phyloP scores from a whole-genome alignment of 2,329 filamentous ascomycete genomes.

The Trichoderma semiorbis region DNA sequence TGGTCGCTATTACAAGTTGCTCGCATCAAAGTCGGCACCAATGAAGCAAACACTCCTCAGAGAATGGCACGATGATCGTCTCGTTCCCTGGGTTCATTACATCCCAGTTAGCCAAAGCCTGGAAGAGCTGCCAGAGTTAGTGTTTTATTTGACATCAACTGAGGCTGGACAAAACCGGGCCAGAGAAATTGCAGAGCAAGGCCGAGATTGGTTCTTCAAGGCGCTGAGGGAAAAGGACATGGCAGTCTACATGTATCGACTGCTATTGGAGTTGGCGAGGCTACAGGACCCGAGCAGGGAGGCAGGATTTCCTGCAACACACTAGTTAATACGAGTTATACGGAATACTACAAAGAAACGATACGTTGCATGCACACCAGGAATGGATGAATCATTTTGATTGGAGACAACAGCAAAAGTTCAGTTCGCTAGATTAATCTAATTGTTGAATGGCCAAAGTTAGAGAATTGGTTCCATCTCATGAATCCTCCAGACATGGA shows the following conservation, averaged over 20 bases:
- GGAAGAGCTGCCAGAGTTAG: slow-evolving; percentile 50
- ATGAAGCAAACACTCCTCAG: slow-evolving; percentile 51
- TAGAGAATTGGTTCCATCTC: not conserved
- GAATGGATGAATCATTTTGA: not conserved
- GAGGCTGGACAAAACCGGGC: slow-evolving; percentile 47
- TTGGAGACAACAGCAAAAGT: not conserved
- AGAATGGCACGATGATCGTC: slow-evolving; percentile 57
- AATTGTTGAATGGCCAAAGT: not conserved
- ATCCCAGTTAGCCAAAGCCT: slow-evolving; percentile 49
- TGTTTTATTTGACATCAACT: slow-evolving; percentile 44
- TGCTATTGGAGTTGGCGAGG: slow-evolving; percentile 55
- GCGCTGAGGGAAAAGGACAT: slow-evolving; percentile 57
- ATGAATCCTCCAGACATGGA: not conserved
- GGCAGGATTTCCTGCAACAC: not conserved
- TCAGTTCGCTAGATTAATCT: not conserved
- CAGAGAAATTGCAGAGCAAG: slow-evolving; percentile 49
- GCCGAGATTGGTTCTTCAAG: slow-evolving; percentile 52
- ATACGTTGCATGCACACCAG: not conserved
- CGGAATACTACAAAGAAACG: not conserved
- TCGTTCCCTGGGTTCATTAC: slow-evolving; percentile 56
- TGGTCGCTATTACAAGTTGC: slow-evolving; percentile 49
- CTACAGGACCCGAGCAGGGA: slow-evolving; percentile 33
- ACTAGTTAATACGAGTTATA: not conserved
- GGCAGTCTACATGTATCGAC: slow-evolving; percentile 56
- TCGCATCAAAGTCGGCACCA: slow-evolving; percentile 45